These are phyloP conservation scores for Microcyclospora tardicrescens DNA, from an alignment of 2,329 filamentous ascomycete genomes.

Conservation along the genomic window DNA sequence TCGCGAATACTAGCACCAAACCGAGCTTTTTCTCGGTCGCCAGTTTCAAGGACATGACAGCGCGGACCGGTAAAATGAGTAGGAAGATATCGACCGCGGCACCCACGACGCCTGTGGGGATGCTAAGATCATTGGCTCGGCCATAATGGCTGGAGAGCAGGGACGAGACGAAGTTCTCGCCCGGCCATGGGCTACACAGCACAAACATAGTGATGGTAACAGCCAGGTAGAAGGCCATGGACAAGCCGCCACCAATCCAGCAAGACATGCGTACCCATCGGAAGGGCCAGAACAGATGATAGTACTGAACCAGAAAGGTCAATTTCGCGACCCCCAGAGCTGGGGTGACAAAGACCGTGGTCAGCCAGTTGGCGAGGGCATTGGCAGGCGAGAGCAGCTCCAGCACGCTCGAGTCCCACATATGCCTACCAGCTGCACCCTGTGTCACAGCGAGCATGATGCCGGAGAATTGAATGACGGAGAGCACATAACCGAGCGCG, in stretches of 20 bases:
- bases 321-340: neutral
- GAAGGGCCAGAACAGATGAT: slow-evolving; percentile 1
- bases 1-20: neutral
- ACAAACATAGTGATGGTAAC: slow-evolving; percentile 1
- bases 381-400: neutral
- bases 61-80: neutral
- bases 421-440: neutral
- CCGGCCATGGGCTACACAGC: neutral
- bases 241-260: neutral
- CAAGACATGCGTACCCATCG: slow-evolving; percentile 1
- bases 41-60: neutral
- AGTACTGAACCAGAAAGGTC: slow-evolving; percentile 1
- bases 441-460: neutral
- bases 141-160: neutral
- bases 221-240: neutral
- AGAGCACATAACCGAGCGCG: neutral
- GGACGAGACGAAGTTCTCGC: too few relatives aligned
- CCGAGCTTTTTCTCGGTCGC: neutral
- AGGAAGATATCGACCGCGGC: neutral
- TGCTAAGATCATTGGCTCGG: neutral
- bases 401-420: neutral
- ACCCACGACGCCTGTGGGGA: neutral
- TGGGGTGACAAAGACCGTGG: slow-evolving; percentile 1
- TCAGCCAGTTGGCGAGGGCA: neutral
- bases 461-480: slow-evolving; percentile 1